Conservation (phyloP, 164 flowering plant genomes). For the Umbellularia californica region DNA sequence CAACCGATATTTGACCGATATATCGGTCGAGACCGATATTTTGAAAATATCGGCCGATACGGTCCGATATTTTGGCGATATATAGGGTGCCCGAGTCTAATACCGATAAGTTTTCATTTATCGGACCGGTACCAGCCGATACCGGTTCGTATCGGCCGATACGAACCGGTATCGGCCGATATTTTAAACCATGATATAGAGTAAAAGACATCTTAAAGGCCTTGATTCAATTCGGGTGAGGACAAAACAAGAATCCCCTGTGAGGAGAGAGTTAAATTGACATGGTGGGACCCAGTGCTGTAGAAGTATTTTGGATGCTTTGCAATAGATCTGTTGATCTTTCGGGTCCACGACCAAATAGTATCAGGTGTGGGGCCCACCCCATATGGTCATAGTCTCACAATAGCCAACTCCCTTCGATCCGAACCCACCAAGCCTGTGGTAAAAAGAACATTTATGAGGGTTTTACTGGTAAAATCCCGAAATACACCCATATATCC, state of each 20-base stretch:
- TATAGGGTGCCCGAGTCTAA: no score
- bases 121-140: no score
- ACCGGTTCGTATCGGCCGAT: no score
- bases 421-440: conserved; percentile 4
- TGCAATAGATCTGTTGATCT: background rate
- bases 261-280: conserved; percentile 9
- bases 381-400: background rate
- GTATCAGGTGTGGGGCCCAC: background rate
- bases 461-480: no score
- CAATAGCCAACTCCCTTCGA: background rate
- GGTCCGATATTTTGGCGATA: no score
- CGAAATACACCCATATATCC: no score
- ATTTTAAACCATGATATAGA: no score
- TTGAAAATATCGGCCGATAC: no score
- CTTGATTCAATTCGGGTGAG: background rate
- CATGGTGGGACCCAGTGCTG: conserved; percentile 19
- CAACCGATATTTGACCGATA: no score
- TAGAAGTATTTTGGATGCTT: conserved; percentile 6
- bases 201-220: background rate
- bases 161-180: no score
- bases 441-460: conserved; percentile 7
- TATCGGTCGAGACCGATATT: no score
- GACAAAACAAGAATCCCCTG: conserved; percentile 6
- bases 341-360: conserved; percentile 9
- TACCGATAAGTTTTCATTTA: no score